phyloP scores from a whole-genome alignment of 2,329 filamentous ascomycete genomes.

The Stachybotrys chlorohalonatus region DNA sequence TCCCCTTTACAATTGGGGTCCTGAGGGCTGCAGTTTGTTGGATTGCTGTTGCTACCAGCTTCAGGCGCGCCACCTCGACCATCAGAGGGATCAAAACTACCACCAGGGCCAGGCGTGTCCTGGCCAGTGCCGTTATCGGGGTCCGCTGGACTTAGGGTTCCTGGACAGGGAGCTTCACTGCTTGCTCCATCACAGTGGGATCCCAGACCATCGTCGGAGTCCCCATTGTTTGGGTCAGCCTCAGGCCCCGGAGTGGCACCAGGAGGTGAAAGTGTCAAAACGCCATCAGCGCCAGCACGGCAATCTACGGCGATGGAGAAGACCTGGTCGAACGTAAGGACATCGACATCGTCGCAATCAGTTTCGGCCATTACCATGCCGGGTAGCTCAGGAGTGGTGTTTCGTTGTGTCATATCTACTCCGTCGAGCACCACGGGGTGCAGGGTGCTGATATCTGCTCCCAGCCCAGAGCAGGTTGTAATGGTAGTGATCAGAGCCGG shows the following conservation, averaged over 20 bases:
- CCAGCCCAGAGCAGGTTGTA: constrained; percentile 15
- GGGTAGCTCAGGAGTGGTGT: constrained; percentile 1
- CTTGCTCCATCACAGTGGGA: neutral
- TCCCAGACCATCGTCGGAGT: neutral
- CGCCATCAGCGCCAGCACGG: constrained; percentile 19
- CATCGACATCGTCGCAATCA: constrained; percentile 2
- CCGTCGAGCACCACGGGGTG: constrained; percentile 19
- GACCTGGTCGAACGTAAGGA: constrained; percentile 9
- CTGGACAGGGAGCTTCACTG: neutral
- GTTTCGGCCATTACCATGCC: constrained; percentile 1
- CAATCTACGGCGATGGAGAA: constrained; percentile 18
- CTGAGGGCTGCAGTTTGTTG: neutral
- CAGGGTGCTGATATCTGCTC: constrained; percentile 16
- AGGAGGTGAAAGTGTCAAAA: constrained; percentile 17
- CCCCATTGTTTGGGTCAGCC: constrained; percentile 2
- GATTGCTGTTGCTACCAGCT: constrained; percentile 4
- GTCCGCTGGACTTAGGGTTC: neutral
- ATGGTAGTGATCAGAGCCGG: constrained; percentile 17
- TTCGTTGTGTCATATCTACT: constrained; percentile 4
- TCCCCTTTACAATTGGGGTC: neutral
- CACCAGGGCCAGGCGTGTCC: neutral
- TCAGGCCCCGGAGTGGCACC: constrained; percentile 5
- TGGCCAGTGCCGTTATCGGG: neutral
- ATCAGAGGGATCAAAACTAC: neutral
- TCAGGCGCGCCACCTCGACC: neutral